Conservation (phyloP, 2,329 filamentous ascomycete genomes). For the Fusarium secorum region DNA sequence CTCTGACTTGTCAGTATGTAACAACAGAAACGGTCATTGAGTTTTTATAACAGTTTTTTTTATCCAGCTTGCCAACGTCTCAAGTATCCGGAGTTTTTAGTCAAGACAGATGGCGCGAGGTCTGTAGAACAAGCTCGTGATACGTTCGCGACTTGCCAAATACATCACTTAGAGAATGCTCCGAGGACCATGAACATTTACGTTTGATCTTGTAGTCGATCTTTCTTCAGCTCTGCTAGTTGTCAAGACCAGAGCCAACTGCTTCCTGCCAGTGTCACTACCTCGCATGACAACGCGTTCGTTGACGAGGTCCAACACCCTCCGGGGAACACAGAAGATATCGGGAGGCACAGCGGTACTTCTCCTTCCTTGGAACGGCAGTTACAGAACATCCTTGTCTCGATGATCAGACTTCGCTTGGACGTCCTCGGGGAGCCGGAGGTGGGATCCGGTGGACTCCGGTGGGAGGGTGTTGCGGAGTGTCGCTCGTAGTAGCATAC, state of each 20-base stretch:
- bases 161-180: not conserved
- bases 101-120: no score
- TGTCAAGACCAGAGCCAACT: not conserved
- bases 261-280: not conserved
- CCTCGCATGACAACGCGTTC: not conserved
- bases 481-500: not conserved
- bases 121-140: not conserved
- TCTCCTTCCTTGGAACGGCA: not conserved
- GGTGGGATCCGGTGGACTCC: not conserved
- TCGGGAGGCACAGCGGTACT: not conserved
- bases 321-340: not conserved
- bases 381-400: not conserved
- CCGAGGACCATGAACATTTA: no score
- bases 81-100: not conserved
- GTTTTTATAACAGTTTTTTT: not conserved
- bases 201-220: no score
- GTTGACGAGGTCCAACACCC: not conserved
- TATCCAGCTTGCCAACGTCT: not conserved
- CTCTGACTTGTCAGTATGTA: not conserved
- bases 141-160: not conserved
- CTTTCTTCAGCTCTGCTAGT: not conserved
- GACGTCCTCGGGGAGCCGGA: not conserved
- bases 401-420: not conserved
- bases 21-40: no score
- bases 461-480: not conserved